Evolutionary conservation across 768 basidiomycete species (phyloP).

Genomic region (Gyrodon lividus): DNA sequence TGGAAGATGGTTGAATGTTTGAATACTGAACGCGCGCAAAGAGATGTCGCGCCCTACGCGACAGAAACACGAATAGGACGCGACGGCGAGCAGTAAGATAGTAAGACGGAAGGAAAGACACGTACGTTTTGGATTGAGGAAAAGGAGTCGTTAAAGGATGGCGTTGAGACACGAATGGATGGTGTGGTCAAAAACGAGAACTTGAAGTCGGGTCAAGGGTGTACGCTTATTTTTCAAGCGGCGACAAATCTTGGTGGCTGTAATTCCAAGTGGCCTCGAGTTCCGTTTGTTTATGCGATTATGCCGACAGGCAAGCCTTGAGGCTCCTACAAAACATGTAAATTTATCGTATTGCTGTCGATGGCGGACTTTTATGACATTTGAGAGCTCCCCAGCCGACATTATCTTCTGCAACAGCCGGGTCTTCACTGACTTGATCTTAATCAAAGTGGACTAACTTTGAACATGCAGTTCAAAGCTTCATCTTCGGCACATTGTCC

Average conservation of each 20-base stretch:
- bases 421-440: not conserved
- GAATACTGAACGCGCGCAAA: slow-evolving; percentile 19
- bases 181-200: slow-evolving; percentile 36
- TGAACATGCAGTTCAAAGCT: too few relatives aligned
- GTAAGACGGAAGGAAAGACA: slow-evolving; percentile 14
- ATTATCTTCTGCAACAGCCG: not conserved
- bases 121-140: slow-evolving; percentile 30
- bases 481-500: too few relatives aligned
- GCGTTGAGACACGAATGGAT: slow-evolving; percentile 33
- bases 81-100: slow-evolving; percentile 3
- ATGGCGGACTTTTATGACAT: not conserved
- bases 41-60: slow-evolving; percentile 26
- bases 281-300: slow-evolving; percentile 4
- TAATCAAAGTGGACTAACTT: not conserved
- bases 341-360: not conserved
- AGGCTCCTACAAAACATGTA: slow-evolving; percentile 3
- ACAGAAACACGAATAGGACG: slow-evolving; percentile 26
- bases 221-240: slow-evolving; percentile 38
- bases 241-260: slow-evolving; percentile 31
- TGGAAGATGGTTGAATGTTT: slow-evolving; percentile 15
- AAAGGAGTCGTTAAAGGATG: slow-evolving; percentile 31
- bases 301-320: slow-evolving; percentile 4
- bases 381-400: not conserved
- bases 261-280: slow-evolving; percentile 5
- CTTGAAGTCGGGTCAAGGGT: slow-evolving; percentile 36